Evolutionary conservation across 2,329 filamentous ascomycete species (phyloP).

Genomic region (Fusarium longipes): DNA sequence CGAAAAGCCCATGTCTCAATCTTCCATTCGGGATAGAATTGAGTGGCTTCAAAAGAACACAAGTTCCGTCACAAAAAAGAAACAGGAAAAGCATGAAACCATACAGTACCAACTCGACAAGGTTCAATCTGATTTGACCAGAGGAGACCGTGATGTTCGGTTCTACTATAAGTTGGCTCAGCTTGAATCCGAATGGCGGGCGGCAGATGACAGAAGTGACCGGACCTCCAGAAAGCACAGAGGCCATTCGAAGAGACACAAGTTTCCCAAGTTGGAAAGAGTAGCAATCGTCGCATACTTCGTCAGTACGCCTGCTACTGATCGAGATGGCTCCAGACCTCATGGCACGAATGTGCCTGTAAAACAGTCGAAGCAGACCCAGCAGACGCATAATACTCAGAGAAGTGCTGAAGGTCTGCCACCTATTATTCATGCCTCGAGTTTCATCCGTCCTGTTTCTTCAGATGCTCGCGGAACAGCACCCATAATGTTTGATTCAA

Average conservation of each 20-base stretch:
- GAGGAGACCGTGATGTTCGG: slow-evolving; percentile 51
- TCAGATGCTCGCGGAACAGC: not conserved
- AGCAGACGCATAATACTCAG: slow-evolving; percentile 1
- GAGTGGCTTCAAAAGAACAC: slow-evolving; percentile 52
- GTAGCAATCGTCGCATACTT: slow-evolving; percentile 60
- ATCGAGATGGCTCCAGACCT: slow-evolving; percentile 48
- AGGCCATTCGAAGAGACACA: slow-evolving; percentile 30
- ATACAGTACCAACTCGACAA: slow-evolving; percentile 58
- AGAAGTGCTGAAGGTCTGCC: not conserved
- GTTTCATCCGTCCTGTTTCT: not conserved
- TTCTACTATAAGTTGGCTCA: slow-evolving; percentile 59
- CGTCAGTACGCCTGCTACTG: slow-evolving; percentile 53
- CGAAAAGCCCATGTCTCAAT: slow-evolving; percentile 52
- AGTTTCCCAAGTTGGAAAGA: slow-evolving; percentile 51
- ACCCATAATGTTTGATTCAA: not conserved
- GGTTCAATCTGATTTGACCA: slow-evolving; percentile 51
- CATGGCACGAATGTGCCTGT: slow-evolving; percentile 38
- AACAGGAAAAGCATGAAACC: slow-evolving; percentile 48
- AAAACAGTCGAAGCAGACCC: slow-evolving; percentile 5
- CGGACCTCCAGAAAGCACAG: slow-evolving; percentile 38
- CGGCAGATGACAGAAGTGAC: slow-evolving; percentile 39
- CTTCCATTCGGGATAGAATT: slow-evolving; percentile 53
- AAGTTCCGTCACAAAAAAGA: slow-evolving; percentile 53
- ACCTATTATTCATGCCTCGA: slow-evolving; percentile 1
- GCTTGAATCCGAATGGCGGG: slow-evolving; percentile 55